Evolutionary conservation across 768 basidiomycete genomes (phyloP), one percentile per base, ranked within the genome.

Genomic region (Neoboletus subvelutipes): DNA sequence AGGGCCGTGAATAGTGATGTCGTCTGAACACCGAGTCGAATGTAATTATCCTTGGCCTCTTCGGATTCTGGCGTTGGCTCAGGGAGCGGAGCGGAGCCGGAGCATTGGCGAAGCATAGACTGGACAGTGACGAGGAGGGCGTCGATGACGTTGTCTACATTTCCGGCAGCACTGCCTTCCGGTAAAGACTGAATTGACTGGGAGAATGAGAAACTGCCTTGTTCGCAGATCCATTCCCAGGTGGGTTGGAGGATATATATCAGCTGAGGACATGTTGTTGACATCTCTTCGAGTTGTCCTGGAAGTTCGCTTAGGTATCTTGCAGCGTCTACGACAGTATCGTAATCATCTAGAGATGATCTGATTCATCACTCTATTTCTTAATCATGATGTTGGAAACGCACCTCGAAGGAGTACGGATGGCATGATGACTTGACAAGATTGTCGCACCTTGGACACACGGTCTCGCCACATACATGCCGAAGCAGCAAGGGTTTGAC

Each of bases 71-170:
- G 60, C 55, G 45, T 50, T 15, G 46, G 36, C 22, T 57, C 50
- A 3, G 59, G 37, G 15, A 18, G 48, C 0, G 41, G 37, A 20
- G 42, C 18, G 29, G 55, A n/a, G 40, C 71, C 68, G 4, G 77
- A 67, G 59, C 76, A 77, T 52, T 65, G 72, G 11, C 75, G 66
- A 15, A 85, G 73, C 63, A 92, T 64, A 22, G 78, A 73, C 64
- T 95, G 93, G 22, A 87, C 79, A 33, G 77, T 78, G 31, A 90
- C 70, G 22, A 96, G 79, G 46, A 93, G 73, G 1, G 77, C 67
- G 60, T 88, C 82, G 62, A 94, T 81, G 53, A 89, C 65, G 4
- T 60, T 33, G 51, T 83, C 78, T 1, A 74, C 65, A 48, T 65
- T 50, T 40, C 20, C 62, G 24, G 60, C 26, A 8, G 46, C 7